Base-by-base conservation (phyloP, 2,329 filamentous ascomycete genomes). In the Colletotrichum siamense region DNA sequence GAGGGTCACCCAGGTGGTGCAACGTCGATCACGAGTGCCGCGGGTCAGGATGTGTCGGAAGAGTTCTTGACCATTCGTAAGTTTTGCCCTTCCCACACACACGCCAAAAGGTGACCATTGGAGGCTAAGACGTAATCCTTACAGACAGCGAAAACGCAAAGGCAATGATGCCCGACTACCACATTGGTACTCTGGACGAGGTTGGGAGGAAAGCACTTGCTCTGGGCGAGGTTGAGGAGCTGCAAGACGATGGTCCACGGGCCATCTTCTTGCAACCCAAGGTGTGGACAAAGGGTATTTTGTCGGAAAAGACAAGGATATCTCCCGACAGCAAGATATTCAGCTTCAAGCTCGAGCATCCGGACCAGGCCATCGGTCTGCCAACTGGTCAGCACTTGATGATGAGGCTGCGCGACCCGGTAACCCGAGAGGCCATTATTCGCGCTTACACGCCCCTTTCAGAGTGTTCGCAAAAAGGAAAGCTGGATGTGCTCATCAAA, bases 41-140 rank as follows among this genome's bases (percentile, higher is more conserved):
- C 95, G n/a, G 95, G 93, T 0, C 88, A 95, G 80, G 96, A 98
- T 84, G 91, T 91, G 12, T 94, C 94, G 0, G 96, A 98, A 81
- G 96, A 98, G 79, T 98, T 98, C 83, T 91, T 98, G 86, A 94
- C 95, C 16, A 98, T 98, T 80, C 96, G 95, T 96, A 88, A 89
- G 94, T 89, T 18, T 16, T 24, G 32, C 44, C 44, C n/a, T 59
- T 8, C 9, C 22, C 34, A 22, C 55, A 16, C 5, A 6, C 18
- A 12, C 22, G n/a, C 16, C 57, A 36, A 34, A 28, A 65, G 16
- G 28, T 16, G n/a, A 15, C 34, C 24, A 30, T 62, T 32, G n/a
- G 57, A 15, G n/a, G n/a, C 82, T 86, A 79, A 85, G 75, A 77
- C 67, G 49, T 24, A 13, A 15, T 18, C 71, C 49, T 12, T n/a